Percentiles rank a stretch among this genome's conserved stretches.
Conservation (phyloP, 306 rosid species). For the Dryas drummondii region DNA sequence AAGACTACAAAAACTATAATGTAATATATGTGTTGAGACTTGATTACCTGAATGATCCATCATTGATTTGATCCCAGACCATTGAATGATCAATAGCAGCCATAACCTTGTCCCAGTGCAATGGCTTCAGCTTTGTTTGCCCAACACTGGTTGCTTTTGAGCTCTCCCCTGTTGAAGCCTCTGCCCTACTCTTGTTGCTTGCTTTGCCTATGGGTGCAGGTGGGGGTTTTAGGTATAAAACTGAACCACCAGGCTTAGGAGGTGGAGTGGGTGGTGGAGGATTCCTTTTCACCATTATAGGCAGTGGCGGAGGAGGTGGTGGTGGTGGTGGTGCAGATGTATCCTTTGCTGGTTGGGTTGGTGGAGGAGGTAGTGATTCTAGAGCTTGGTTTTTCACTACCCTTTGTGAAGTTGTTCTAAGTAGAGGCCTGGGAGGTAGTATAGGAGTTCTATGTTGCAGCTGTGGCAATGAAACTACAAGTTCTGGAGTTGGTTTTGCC, state of each 20-base stretch:
- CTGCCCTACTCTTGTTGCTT: constrained; percentile 26
- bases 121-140: constrained; percentile 65
- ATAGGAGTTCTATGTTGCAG: constrained; percentile 19
- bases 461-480: not conserved
- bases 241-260: constrained; percentile 31
- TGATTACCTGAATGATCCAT: constrained; percentile 68
- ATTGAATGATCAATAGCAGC: constrained; percentile 77
- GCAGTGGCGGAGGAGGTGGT: constrained; percentile 6
- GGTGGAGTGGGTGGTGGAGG: constrained; percentile 33
- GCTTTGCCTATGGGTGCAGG: constrained; percentile 38
- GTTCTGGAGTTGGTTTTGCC: constrained; percentile 19
- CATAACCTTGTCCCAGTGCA: constrained; percentile 89
- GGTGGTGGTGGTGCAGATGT: constrained; percentile 9
- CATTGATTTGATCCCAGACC: constrained; percentile 82
- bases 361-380: constrained; percentile 19
- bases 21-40: not conserved
- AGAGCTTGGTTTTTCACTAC: constrained; percentile 34
- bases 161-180: constrained; percentile 31
- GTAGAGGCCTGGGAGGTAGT: constrained; percentile 19
- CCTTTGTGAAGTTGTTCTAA: constrained; percentile 29
- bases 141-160: constrained; percentile 31
- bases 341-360: not conserved
- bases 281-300: constrained; percentile 13
- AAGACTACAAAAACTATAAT: not conserved
- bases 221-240: constrained; percentile 46